Evolutionary conservation across 179 eudicot genomes (phyloP), one percentile per base, ranked within the genome.

Genomic region (Spergularia azorica): DNA sequence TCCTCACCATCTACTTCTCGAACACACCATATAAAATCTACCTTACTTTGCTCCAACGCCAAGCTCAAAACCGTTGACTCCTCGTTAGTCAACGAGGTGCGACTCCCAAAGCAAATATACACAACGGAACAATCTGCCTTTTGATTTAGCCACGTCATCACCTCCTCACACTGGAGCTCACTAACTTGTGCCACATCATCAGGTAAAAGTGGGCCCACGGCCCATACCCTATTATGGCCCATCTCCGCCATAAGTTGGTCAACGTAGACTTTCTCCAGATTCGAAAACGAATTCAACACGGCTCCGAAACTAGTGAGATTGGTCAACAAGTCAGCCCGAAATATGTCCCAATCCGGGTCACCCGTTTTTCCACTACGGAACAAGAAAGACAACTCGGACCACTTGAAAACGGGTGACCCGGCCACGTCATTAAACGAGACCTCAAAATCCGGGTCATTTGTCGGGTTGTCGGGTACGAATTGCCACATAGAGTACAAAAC

Each of bases 191-290:
- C 63, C 48, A 58, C n/a, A 41, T 71, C 67, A 9, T 69, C 79
- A 2, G 76, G 79, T 57, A 82, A 73, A 64, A 85, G 73, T 1
- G 88, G 85, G 54, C 88, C 88, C 9, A 82, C 75, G 9, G 83
- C 81, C 88, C 85, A 85, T 15, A 85, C 88, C 43, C 82, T 43
- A 68, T 75, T 76, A 63, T 71, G 78, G 65, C 82, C 86, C 80
- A 82, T 55, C 21, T 77, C 73, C 20, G 70, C 79, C 76, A 18
- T 82, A 55, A 82, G 39, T 14, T 77, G 71, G 7, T 79, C 84
- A 20, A 85, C 3, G 56, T 77, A 82, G 18, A 67, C 80, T 36
- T 74, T 20, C 48, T 85, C 88, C 58, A 85, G 48, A 62, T 56
- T 80, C 46, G 57, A 16, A 46, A 77, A 76, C 41, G 85, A 32